Conservation (phyloP, 1,139 yeast genomes). For the Kurtzmaniella quercitrusa region DNA sequence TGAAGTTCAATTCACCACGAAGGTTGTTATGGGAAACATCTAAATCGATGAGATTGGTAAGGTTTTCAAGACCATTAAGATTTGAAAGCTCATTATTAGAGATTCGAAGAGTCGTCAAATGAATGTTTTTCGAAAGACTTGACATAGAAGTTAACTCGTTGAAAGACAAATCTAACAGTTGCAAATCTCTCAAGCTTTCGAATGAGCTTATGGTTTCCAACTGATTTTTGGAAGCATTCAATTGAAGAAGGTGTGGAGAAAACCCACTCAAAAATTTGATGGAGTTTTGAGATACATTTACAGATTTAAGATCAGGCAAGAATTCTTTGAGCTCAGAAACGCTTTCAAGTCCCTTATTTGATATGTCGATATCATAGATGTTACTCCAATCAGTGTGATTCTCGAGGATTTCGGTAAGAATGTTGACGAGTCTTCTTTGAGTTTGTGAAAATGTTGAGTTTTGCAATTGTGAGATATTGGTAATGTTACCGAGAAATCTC, state of each 20-base stretch:
- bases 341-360: constrained; percentile 28
- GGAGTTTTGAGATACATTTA: constrained; percentile 40
- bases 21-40: constrained; percentile 42
- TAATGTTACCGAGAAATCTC: constrained; percentile 26
- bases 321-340: constrained; percentile 42
- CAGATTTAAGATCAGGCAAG: constrained; percentile 37
- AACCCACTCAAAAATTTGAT: constrained; percentile 46
- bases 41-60: constrained; percentile 37
- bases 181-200: constrained; percentile 35
- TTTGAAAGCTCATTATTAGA: constrained; percentile 28
- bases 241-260: constrained; percentile 33
- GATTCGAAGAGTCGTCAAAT: constrained; percentile 32
- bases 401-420: constrained; percentile 40
- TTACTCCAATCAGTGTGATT: constrained; percentile 37
- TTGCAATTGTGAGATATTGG: constrained; percentile 39
- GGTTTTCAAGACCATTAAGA: constrained; percentile 34
- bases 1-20: constrained; percentile 35
- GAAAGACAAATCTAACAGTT: constrained; percentile 34
- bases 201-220: constrained; percentile 43
- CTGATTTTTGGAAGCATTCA: constrained; percentile 34
- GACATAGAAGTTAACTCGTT: constrained; percentile 34
- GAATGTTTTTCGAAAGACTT: constrained; percentile 29
- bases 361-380: constrained; percentile 33
- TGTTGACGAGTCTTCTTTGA: constrained; percentile 39
- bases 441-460: constrained; percentile 50